Percentiles rank a stretch among this genome's conserved stretches.
Conservation (phyloP, 495 filamentous ascomycete species). For the Penicillium ucsense region DNA sequence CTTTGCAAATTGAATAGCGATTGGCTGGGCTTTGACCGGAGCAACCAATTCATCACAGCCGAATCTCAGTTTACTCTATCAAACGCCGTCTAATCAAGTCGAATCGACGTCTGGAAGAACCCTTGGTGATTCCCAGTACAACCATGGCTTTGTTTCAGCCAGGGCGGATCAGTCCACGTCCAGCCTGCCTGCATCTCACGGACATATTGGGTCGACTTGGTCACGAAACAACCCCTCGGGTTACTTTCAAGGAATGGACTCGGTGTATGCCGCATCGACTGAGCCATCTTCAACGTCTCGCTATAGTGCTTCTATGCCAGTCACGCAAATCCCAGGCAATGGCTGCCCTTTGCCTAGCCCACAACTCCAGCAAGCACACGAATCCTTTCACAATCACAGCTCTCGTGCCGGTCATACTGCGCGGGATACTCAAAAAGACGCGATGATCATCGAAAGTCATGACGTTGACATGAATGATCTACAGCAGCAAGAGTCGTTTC, state of each 20-base stretch:
- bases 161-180: slow-evolving; percentile 2
- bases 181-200: no score
- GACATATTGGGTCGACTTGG: background rate
- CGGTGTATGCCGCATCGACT: slow-evolving; percentile 18
- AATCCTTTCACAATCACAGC: slow-evolving; percentile 24
- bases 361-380: slow-evolving; percentile 29
- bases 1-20: slow-evolving; percentile 28
- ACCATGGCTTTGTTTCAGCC: slow-evolving; percentile 19
- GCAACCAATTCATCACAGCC: slow-evolving; percentile 74
- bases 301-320: slow-evolving; percentile 40
- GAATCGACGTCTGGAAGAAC: slow-evolving; percentile 13
- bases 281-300: slow-evolving; percentile 27
- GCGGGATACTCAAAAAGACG: slow-evolving; percentile 30
- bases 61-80: slow-evolving; percentile 64
- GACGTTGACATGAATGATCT: slow-evolving; percentile 54
- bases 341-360: slow-evolving; percentile 20
- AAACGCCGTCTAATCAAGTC: slow-evolving; percentile 33
- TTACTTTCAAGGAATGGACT: slow-evolving; percentile 23
- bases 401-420: slow-evolving; percentile 25
- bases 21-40: slow-evolving; percentile 71
- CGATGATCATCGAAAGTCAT: slow-evolving; percentile 61
- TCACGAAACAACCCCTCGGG: no score
- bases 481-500: slow-evolving; percentile 33
- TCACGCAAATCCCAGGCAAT: slow-evolving; percentile 12
- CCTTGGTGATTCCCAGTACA: slow-evolving; percentile 25